Evolutionary conservation across 78 protist species (phyloP).

Genomic region (Emiliania huxleyi): DNA sequence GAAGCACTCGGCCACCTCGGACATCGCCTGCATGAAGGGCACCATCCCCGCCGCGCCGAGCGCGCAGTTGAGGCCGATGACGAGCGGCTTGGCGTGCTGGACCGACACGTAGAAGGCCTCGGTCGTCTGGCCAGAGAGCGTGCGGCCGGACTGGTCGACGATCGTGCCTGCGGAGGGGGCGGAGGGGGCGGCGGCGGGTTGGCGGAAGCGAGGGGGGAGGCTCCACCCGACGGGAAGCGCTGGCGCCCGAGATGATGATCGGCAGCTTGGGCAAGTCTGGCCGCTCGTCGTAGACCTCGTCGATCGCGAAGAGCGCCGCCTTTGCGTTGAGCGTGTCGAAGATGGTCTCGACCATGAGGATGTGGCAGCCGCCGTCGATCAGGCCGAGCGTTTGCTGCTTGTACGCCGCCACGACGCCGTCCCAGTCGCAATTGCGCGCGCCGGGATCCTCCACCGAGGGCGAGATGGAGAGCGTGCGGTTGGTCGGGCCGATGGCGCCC

Average conservation of each 20-base stretch:
- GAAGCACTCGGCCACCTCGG: conserved; percentile 34
- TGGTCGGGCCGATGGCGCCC: conserved; percentile 98
- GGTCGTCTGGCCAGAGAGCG: conserved; percentile 93
- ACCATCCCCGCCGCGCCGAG: conserved; percentile 92
- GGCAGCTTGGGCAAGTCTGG: background rate
- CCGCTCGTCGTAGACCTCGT: conserved; percentile 71
- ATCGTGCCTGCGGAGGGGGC: no score
- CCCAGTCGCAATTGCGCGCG: conserved; percentile 80
- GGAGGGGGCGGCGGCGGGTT: no score
- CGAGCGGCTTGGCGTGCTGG: conserved; percentile 54
- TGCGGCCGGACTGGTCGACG: conserved; percentile 90
- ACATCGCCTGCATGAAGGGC: conserved; percentile 60
- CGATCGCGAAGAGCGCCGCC: conserved; percentile 91
- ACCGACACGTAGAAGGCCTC: conserved; percentile 91
- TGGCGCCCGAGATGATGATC: conserved; percentile 81
- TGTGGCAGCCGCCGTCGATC: conserved; percentile 92
- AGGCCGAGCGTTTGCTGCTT: conserved; percentile 78
- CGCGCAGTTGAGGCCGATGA: conserved; percentile 96
- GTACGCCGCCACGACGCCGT: conserved; percentile 89
- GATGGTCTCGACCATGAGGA: conserved; percentile 96
- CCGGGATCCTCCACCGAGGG: conserved; percentile 94
- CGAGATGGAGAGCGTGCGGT: conserved; percentile 89
- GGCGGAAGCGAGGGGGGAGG: no score
- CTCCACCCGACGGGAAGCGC: no score
- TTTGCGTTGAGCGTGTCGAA: conserved; percentile 97